These are phyloP conservation scores for Halophytophthora polymorphica DNA, from an alignment of 352 stramenopile species.

Conservation along the genomic window DNA sequence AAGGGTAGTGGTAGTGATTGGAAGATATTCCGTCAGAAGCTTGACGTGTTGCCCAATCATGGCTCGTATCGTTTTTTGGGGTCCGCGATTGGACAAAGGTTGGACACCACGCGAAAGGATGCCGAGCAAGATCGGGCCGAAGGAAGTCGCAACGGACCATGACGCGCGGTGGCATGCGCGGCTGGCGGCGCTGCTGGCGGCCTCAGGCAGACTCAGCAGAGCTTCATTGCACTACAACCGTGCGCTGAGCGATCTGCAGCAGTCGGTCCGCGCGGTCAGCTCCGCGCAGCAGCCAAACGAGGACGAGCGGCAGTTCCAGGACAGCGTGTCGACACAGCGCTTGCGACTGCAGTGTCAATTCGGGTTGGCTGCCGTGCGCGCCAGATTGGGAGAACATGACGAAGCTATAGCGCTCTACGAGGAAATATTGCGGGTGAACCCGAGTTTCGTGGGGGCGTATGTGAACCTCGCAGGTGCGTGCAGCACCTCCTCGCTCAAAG, in stretches of 20 bases:
- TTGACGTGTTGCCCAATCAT: too few relatives aligned
- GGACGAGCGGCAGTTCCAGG: conserved; percentile 2
- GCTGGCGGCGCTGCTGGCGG: conserved; percentile 27
- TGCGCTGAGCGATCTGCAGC: conserved; percentile 20
- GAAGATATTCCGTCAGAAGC: too few relatives aligned
- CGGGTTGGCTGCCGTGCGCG: conserved; percentile 15
- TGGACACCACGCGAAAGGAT: too few relatives aligned
- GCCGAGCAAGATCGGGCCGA: not conserved
- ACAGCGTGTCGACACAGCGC: conserved; percentile 1
- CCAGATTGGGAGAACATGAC: conserved; percentile 8
- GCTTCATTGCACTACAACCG: conserved; percentile 29
- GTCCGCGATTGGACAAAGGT: too few relatives aligned
- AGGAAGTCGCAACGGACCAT: not conserved
- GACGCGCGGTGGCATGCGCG: conserved; percentile 27
- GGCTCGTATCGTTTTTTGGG: too few relatives aligned
- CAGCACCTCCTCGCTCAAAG: too few relatives aligned
- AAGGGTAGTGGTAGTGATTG: too few relatives aligned
- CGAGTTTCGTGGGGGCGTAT: conserved; percentile 32
- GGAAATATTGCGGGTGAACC: conserved; percentile 19
- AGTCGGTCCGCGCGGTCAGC: too few relatives aligned
- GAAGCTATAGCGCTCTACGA: conserved; percentile 36
- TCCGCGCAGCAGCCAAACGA: conserved; percentile 2
- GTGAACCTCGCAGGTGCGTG: conserved; percentile 47
- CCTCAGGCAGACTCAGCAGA: conserved; percentile 13
- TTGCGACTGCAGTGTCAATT: conserved; percentile 22